These are phyloP conservation scores for Blastobotrys parvus DNA, from an alignment of 805 yeast species.

Conservation along the genomic window DNA sequence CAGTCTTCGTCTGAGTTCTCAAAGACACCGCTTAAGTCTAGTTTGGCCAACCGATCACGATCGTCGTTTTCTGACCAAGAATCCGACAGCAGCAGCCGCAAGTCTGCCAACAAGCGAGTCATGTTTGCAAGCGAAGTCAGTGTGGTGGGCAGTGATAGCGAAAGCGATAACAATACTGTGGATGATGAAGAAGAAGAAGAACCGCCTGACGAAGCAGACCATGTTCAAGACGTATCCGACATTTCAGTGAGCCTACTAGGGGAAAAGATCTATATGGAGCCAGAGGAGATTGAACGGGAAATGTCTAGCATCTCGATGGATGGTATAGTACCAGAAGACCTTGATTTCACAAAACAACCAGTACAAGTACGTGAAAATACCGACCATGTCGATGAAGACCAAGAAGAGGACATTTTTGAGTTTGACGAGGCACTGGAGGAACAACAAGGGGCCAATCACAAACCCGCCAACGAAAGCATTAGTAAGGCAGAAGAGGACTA, in stretches of 20 bases:
- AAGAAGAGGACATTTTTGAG: constrained; percentile 4
- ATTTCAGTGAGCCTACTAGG: background rate
- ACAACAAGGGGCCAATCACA: background rate
- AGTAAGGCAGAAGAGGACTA: background rate
- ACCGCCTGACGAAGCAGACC: background rate
- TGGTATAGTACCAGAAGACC: background rate
- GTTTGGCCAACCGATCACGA: constrained; percentile 1
- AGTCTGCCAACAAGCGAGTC: constrained; percentile 4
- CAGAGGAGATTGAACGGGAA: background rate
- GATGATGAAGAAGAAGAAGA: constrained; percentile 1
- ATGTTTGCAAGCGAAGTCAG: constrained; percentile 3
- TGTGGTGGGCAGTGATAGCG: background rate
- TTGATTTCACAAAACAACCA: background rate
- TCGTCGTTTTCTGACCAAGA: background rate
- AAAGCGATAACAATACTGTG: background rate
- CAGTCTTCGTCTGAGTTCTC: background rate
- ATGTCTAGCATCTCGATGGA: background rate
- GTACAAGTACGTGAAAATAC: background rate
- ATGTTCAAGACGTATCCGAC: no score
- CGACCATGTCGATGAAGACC: background rate
- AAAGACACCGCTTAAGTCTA: constrained; percentile 3
- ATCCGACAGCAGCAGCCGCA: background rate
- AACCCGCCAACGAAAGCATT: background rate
- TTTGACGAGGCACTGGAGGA: constrained; percentile 3
- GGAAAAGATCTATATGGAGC: background rate